phyloP scores from a whole-genome alignment of 164 flowering plant genomes.

The Pachysandra terminalis region DNA sequence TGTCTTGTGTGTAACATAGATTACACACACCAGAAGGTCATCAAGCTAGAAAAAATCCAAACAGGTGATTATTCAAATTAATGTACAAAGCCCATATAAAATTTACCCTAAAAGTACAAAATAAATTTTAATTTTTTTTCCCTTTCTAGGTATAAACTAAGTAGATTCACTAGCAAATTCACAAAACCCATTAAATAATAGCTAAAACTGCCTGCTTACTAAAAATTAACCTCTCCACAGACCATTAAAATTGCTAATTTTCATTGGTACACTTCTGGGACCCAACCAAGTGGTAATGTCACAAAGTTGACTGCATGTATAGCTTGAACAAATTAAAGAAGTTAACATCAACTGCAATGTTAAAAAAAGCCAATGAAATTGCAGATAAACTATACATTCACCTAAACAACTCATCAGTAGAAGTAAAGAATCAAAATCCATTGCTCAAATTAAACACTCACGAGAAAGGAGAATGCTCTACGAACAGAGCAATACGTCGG shows the following conservation, averaged over 20 bases:
- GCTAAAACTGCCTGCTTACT: too few species aligned
- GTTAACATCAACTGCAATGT: background rate
- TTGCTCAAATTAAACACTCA: conserved; percentile 34
- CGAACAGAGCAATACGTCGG: conserved; percentile 87
- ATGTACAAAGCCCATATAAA: too few species aligned
- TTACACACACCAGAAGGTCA: too few species aligned
- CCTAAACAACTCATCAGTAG: background rate
- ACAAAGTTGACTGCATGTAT: background rate
- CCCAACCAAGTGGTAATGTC: background rate
- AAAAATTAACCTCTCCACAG: background rate
- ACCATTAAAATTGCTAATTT: background rate
- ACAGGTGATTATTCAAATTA: too few species aligned
- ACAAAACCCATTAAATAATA: too few species aligned
- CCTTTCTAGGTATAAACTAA: too few species aligned
- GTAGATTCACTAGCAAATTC: too few species aligned
- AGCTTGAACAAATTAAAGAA: too few species aligned
- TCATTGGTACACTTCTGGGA: background rate
- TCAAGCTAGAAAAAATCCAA: too few species aligned
- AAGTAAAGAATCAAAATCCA: background rate
- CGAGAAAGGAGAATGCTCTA: conserved; percentile 99
- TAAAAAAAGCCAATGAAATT: background rate
- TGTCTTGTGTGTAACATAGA: too few species aligned
- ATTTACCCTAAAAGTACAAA: too few species aligned
- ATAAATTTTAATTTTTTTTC: too few species aligned
- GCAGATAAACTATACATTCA: background rate